Evolutionary conservation across 2,329 filamentous ascomycete genomes (phyloP).

Genomic region (Monosporascus sp.): DNA sequence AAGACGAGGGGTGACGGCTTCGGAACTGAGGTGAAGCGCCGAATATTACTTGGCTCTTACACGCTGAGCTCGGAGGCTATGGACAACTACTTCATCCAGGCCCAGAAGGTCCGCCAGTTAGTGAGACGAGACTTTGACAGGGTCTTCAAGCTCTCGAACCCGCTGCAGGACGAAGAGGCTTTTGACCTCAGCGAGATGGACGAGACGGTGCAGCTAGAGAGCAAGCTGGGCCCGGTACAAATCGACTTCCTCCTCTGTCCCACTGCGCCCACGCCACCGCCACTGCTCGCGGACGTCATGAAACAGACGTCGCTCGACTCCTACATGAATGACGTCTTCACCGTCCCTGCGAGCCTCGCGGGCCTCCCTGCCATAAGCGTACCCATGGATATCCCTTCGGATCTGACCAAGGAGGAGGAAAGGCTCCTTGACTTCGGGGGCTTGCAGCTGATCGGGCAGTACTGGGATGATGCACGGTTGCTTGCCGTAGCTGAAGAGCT

Average conservation of each 20-base stretch:
- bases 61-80: conserved; percentile 85
- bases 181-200: conserved; percentile 59
- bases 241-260: conserved; percentile 87
- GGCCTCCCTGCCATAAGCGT: conserved; percentile 86
- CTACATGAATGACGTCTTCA: conserved; percentile 94
- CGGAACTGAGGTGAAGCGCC: conserved; percentile 76
- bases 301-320: conserved; percentile 58
- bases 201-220: conserved; percentile 43
- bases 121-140: conserved; percentile 83
- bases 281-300: conserved; percentile 54
- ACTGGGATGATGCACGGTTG: conserved; percentile 65
- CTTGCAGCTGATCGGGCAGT: conserved; percentile 76
- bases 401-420: conserved; percentile 22
- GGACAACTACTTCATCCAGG: conserved; percentile 94
- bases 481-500: conserved; percentile 48
- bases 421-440: conserved; percentile 45
- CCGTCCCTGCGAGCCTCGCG: conserved; percentile 88
- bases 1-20: conserved; percentile 69
- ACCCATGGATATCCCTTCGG: conserved; percentile 48
- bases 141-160: conserved; percentile 67
- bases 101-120: conserved; percentile 78
- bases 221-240: conserved; percentile 53
- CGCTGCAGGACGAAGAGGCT: conserved; percentile 50
- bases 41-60: conserved; percentile 86
- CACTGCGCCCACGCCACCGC: conserved; percentile 74